phyloP scores from a whole-genome alignment of 257 asterid species.

The Catharanthus roseus region DNA sequence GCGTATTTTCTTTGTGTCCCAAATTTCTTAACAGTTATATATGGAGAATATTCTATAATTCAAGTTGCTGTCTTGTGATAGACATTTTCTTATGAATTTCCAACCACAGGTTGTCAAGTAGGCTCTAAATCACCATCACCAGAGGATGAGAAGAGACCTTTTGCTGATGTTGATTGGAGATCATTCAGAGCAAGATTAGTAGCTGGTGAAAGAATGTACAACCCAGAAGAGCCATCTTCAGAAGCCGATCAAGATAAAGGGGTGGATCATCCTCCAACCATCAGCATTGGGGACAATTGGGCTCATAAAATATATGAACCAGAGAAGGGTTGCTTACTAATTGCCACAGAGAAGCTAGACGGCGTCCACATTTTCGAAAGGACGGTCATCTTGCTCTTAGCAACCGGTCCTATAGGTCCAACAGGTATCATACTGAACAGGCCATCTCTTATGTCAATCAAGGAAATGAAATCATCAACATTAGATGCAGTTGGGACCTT shows the following conservation, averaged over 20 bases:
- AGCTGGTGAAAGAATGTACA: constrained; percentile 36
- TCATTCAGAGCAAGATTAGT: constrained; percentile 67
- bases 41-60: neutral
- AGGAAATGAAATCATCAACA: constrained; percentile 57
- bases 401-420: constrained; percentile 64
- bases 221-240: constrained; percentile 21
- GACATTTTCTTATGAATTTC: neutral
- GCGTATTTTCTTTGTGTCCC: no score
- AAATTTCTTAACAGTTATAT: no score
- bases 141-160: constrained; percentile 45
- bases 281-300: constrained; percentile 57
- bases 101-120: constrained; percentile 41
- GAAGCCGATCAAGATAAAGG: constrained; percentile 26
- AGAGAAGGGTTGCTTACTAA: constrained; percentile 67
- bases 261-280: constrained; percentile 23
- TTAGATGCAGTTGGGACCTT: constrained; percentile 49
- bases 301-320: constrained; percentile 78
- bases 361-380: constrained; percentile 87
- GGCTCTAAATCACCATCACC: constrained; percentile 43
- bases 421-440: constrained; percentile 73
- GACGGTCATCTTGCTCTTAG: constrained; percentile 61
- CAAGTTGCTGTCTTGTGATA: neutral
- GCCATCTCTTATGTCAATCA: constrained; percentile 89
- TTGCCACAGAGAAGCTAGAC: constrained; percentile 77
- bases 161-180: constrained; percentile 63